These are phyloP conservation scores for Aspergillus tubingensis DNA, from an alignment of 2,329 filamentous ascomycete species.

Conservation along the genomic window DNA sequence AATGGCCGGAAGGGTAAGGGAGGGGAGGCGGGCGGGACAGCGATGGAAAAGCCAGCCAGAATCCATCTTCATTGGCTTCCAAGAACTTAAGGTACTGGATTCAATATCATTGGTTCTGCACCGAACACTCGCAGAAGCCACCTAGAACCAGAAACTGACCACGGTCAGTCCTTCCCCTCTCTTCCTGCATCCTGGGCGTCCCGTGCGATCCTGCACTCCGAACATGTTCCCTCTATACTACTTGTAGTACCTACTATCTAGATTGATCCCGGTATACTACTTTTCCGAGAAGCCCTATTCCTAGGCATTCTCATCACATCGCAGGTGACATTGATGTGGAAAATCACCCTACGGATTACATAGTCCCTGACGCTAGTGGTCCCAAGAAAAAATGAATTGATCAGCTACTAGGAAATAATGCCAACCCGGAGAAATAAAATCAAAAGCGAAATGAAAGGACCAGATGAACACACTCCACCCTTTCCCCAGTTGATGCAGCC, in stretches of 20 bases:
- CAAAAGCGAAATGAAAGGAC: not conserved
- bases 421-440: not conserved
- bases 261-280: not conserved
- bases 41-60: not conserved
- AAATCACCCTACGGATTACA: not conserved
- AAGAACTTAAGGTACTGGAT: not conserved
- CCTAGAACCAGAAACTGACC: constrained; percentile 5
- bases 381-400: not conserved
- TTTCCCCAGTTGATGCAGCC: constrained; percentile 4
- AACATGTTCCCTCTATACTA: not conserved
- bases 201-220: not conserved
- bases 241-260: not conserved
- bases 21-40: not conserved
- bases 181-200: not conserved
- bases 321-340: not conserved
- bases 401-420: not conserved
- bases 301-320: not conserved
- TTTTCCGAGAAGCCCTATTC: not conserved
- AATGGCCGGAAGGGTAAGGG: constrained; percentile 2
- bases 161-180: not conserved
- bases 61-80: not conserved
- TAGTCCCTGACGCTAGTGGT: not conserved
- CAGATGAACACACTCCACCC: not conserved
- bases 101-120: constrained; percentile 3
- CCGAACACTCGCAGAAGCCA: constrained; percentile 7